phyloP scores from a whole-genome alignment of 441 rosid species.

The Raphanus hybrid region DNA sequence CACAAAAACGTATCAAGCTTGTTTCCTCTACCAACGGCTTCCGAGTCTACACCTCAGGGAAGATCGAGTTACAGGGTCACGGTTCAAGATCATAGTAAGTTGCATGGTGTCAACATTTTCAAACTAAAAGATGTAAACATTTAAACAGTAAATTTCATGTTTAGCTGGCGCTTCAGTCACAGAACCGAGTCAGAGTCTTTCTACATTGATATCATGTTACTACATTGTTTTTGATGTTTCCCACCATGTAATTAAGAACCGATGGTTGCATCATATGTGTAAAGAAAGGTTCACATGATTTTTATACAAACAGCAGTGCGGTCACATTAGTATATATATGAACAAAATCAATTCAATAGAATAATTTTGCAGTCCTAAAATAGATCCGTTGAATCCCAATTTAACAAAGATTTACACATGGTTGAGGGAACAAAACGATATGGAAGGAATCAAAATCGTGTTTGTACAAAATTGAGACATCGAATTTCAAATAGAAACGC shows the following conservation, averaged over 20 bases:
- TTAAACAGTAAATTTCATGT: conserved; percentile 29
- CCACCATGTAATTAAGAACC: conserved; percentile 17
- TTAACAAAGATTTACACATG: too few species aligned
- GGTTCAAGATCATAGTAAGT: conserved; percentile 51
- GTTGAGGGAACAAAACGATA: too few species aligned
- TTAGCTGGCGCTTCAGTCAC: conserved; percentile 89
- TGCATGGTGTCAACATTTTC: conserved; percentile 10
- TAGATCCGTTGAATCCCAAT: not conserved
- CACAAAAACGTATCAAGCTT: conserved; percentile 47
- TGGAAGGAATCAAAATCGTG: not conserved
- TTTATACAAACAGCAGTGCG: conserved; percentile 1
- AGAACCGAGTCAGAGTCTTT: conserved; percentile 47
- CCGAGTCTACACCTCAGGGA: conserved; percentile 67
- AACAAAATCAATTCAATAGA: too few species aligned
- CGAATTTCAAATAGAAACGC: not conserved
- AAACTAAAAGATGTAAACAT: too few species aligned
- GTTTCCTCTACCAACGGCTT: conserved; percentile 58
- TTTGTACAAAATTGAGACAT: not conserved
- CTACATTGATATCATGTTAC: conserved; percentile 14
- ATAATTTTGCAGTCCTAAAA: not conserved
- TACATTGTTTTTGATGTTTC: conserved; percentile 21
- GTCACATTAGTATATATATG: conserved; percentile 21
- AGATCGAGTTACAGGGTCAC: conserved; percentile 52
- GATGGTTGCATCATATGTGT: conserved; percentile 28
- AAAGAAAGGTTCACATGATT: conserved; percentile 25